phyloP scores from a whole-genome alignment of 2,329 filamentous ascomycete genomes.

The Pseudogymnoascus sp. region DNA sequence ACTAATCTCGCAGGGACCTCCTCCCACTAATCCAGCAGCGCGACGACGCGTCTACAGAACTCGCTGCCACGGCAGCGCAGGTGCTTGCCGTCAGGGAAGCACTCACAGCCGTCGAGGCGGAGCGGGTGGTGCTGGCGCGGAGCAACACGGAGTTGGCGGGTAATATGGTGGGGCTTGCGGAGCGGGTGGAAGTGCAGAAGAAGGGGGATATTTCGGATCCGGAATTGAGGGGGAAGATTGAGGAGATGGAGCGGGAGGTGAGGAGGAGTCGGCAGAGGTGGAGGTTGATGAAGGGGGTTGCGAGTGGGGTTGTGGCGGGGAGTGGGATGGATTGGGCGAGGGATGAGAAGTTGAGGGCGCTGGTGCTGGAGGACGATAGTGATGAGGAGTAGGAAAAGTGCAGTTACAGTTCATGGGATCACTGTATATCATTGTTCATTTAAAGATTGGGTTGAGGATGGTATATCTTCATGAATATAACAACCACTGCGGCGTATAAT shows the following conservation, averaged over 20 bases:
- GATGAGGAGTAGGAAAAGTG: constrained; percentile 29
- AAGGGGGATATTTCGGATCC: constrained; percentile 46
- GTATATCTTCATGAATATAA: not conserved
- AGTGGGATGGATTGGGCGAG: constrained; percentile 77
- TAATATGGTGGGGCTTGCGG: constrained; percentile 54
- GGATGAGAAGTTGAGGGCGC: constrained; percentile 56
- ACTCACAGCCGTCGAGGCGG: constrained; percentile 48
- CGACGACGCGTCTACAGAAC: constrained; percentile 55
- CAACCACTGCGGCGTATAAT: not conserved
- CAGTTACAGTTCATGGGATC: constrained; percentile 4
- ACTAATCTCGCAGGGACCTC: constrained; percentile 33
- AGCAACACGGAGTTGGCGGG: constrained; percentile 56
- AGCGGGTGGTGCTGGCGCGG: constrained; percentile 46
- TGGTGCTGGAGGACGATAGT: constrained; percentile 62
- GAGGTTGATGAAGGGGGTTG: constrained; percentile 68
- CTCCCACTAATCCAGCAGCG: constrained; percentile 57
- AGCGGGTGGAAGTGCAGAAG: constrained; percentile 44
- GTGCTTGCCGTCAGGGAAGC: constrained; percentile 43
- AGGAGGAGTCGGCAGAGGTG: constrained; percentile 57
- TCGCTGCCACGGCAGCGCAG: constrained; percentile 50
- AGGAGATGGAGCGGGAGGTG: constrained; percentile 49
- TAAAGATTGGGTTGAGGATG: not conserved
- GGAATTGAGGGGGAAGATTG: constrained; percentile 46
- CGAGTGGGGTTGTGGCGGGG: constrained; percentile 70
- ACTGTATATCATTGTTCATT: constrained; percentile 4